Evolutionary conservation across 2,329 filamentous ascomycete species (phyloP).

Genomic region (Colletotrichum sp.): DNA sequence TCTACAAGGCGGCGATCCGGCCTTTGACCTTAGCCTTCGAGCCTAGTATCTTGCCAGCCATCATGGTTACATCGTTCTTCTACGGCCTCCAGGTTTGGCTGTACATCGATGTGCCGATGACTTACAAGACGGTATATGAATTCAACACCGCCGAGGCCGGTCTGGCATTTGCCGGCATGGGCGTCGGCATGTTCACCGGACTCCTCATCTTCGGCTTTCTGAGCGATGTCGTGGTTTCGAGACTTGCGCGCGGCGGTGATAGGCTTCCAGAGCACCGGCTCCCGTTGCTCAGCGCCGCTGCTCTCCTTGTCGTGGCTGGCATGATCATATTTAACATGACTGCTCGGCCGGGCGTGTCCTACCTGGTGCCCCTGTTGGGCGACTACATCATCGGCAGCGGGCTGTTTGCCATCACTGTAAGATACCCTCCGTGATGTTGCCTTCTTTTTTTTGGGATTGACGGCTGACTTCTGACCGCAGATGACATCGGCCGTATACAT

Average conservation of each 20-base stretch:
- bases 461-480: not conserved
- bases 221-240: not conserved
- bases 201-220: conserved; percentile 7
- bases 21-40: not conserved
- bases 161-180: not conserved
- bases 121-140: not conserved
- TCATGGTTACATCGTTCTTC: conserved; percentile 5
- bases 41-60: not conserved
- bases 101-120: conserved; percentile 12
- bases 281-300: not conserved
- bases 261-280: conserved; percentile 4
- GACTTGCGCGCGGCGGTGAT: not conserved
- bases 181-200: not conserved
- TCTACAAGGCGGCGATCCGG: not conserved
- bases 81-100: conserved; percentile 6
- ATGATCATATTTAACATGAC: not conserved
- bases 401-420: not conserved
- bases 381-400: not conserved
- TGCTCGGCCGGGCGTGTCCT: not conserved
- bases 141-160: not conserved
- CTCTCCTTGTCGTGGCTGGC: not conserved
- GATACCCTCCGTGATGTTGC: not conserved
- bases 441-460: not conserved
- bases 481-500: conserved; percentile 10
- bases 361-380: not conserved